A percentile compares a stretch with the other conserved stretches of the same genome.
Conservation (phyloP, 768 basidiomycete species). For the Russula virescens region DNA sequence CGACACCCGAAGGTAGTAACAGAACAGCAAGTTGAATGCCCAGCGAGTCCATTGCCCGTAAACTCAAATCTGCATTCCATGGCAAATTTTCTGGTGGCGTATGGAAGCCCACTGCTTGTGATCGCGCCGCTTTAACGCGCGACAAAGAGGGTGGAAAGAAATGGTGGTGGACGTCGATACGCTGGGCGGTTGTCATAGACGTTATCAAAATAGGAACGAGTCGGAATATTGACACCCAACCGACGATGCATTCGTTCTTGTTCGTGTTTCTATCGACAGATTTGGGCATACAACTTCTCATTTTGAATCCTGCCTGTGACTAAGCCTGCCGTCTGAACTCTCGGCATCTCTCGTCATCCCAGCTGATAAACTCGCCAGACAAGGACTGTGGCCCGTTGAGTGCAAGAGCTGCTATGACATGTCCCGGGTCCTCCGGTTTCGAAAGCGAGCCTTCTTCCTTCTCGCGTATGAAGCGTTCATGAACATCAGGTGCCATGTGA, state of each 20-base stretch:
- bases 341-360: constrained; percentile 68
- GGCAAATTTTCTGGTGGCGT: constrained; percentile 60
- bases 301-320: neutral
- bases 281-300: constrained; percentile 19
- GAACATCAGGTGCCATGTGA: constrained; percentile 50
- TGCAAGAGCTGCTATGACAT: constrained; percentile 73
- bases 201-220: neutral
- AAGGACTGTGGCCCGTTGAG: constrained; percentile 56
- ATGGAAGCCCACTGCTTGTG: constrained; percentile 50
- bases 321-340: constrained; percentile 38
- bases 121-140: constrained; percentile 39
- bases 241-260: no score
- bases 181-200: neutral
- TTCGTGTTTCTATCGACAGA: constrained; percentile 8
- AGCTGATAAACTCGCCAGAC: constrained; percentile 75
- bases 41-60: constrained; percentile 57
- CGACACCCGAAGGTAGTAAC: constrained; percentile 51
- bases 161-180: constrained; percentile 74
- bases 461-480: constrained; percentile 52
- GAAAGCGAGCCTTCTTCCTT: constrained; percentile 66
- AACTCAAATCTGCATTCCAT: constrained; percentile 54
- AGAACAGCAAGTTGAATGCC: constrained; percentile 57
- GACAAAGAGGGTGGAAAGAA: constrained; percentile 50
- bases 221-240: no score
- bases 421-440: constrained; percentile 65